A percentile compares a stretch with the other conserved stretches of the same genome.
phyloP scores from a whole-genome alignment of 2,329 filamentous ascomycete genomes.

The Didymella pomorum region DNA sequence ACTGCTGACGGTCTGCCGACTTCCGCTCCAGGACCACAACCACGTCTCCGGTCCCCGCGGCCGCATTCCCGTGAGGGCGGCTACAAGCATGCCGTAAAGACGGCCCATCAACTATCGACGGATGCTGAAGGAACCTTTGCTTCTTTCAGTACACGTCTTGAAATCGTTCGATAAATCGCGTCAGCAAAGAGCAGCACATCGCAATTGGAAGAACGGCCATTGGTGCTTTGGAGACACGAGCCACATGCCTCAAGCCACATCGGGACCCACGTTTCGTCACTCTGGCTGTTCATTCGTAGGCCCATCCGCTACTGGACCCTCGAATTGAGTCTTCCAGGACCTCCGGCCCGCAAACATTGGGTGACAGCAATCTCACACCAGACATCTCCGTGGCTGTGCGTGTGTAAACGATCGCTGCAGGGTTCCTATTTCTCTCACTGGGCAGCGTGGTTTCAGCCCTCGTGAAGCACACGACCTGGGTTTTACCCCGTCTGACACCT shows the following conservation, averaged over 20 bases:
- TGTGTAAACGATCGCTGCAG: slow-evolving; percentile 17
- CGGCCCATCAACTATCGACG: background rate
- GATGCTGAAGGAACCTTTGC: background rate
- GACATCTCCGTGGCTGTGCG: slow-evolving; percentile 8
- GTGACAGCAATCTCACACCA: background rate
- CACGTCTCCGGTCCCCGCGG: background rate
- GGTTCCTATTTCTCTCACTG: slow-evolving; percentile 14
- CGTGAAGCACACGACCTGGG: background rate
- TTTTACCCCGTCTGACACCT: background rate
- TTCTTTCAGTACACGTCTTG: background rate
- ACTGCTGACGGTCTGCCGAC: slow-evolving; percentile 11
- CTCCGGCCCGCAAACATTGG: background rate
- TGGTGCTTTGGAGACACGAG: background rate
- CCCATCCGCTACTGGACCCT: background rate
- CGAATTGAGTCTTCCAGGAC: background rate
- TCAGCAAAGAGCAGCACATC: background rate
- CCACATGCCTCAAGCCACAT: slow-evolving; percentile 16
- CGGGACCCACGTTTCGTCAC: slow-evolving; percentile 6
- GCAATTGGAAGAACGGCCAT: background rate
- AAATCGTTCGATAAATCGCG: background rate
- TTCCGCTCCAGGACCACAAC: background rate
- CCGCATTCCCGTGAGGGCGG: background rate
- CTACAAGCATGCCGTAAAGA: background rate
- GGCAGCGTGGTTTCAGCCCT: slow-evolving; percentile 1
- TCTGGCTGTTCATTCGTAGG: slow-evolving; percentile 5